Percentiles rank a stretch among this genome's conserved stretches.
phyloP scores from a whole-genome alignment of 73 alveolate genomes.

The Strombidium stylifer region DNA sequence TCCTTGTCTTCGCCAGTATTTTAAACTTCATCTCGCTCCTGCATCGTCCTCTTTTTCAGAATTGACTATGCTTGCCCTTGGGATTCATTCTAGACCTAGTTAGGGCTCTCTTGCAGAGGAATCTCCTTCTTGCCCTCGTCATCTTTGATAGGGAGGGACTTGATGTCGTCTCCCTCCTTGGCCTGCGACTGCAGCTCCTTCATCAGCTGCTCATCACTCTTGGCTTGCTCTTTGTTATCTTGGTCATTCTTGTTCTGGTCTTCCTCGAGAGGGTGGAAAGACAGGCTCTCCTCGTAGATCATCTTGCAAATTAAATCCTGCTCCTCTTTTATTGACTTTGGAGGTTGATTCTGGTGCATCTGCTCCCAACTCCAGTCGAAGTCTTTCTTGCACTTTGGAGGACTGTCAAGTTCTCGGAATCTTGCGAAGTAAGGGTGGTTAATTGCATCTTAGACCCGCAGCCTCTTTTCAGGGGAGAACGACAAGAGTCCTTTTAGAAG shows the following conservation, averaged over 20 bases:
- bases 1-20: no score
- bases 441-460: conserved; percentile 61
- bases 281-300: conserved; percentile 60
- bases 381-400: conserved; percentile 58
- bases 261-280: conserved; percentile 65
- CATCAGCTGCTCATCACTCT: no score
- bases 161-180: no score
- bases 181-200: no score
- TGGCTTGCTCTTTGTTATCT: background rate
- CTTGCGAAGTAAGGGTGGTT: conserved; percentile 71
- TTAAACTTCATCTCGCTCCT: no score
- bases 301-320: conserved; percentile 60
- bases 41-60: no score
- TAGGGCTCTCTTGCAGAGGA: no score
- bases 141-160: no score
- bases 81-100: no score
- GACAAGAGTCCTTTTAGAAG: conserved; percentile 64
- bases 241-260: conserved; percentile 11
- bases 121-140: no score
- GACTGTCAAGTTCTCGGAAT: conserved; percentile 64
- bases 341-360: conserved; percentile 48
- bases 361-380: conserved; percentile 78
- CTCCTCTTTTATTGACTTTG: no score
- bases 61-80: no score
- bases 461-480: conserved; percentile 72